Percentiles rank a stretch among this genome's conserved stretches.
These are phyloP conservation scores for Camelina laxa DNA, from an alignment of 345 rosid species.

Conservation along the genomic window DNA sequence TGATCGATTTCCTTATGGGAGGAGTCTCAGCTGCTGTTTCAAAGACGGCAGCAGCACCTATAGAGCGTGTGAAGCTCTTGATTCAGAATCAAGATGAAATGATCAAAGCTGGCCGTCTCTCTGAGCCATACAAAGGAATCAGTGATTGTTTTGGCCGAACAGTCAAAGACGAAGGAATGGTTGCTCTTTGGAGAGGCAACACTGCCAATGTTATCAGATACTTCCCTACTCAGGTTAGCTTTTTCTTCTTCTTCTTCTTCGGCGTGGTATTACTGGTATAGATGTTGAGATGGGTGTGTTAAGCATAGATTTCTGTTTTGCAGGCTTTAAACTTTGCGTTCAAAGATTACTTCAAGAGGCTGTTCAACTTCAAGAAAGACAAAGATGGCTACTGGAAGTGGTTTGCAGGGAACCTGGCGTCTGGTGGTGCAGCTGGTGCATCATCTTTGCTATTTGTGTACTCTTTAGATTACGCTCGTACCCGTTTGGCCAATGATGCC, in stretches of 20 bases:
- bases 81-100: conserved; percentile 93
- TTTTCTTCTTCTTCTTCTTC: conserved; percentile 33
- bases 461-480: conserved; percentile 87
- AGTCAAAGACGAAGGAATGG: conserved; percentile 61
- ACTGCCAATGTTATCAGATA: conserved; percentile 91
- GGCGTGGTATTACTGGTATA: background rate
- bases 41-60: conserved; percentile 87
- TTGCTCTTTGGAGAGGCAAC: conserved; percentile 88
- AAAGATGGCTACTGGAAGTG: conserved; percentile 91
- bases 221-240: conserved; percentile 77
- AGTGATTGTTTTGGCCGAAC: conserved; percentile 76
- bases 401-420: conserved; percentile 91
- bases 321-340: conserved; percentile 89
- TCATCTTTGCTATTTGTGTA: conserved; percentile 83
- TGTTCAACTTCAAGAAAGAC: conserved; percentile 92
- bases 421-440: conserved; percentile 96
- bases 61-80: conserved; percentile 87
- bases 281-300: conserved; percentile 5
- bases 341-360: conserved; percentile 87
- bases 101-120: conserved; percentile 74
- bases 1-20: conserved; percentile 85
- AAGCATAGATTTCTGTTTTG: conserved; percentile 11
- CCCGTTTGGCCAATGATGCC: conserved; percentile 88
- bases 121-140: conserved; percentile 87
- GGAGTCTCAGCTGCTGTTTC: conserved; percentile 92